These are phyloP conservation scores for Acanthamoeba lenticulata DNA, from an alignment of 208 protist species.

Conservation along the genomic window DNA sequence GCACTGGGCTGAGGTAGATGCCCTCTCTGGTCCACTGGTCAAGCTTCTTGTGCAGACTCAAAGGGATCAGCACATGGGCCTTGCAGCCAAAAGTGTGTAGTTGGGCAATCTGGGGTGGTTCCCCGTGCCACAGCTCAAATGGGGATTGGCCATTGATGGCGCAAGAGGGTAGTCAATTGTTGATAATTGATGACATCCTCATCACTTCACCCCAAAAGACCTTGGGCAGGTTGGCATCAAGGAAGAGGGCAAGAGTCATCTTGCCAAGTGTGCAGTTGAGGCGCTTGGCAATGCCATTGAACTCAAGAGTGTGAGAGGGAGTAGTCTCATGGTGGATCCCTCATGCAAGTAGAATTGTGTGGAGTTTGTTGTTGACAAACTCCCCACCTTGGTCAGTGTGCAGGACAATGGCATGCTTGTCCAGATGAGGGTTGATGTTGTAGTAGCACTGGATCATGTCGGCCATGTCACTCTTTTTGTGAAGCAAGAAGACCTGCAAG, in stretches of 20 bases:
- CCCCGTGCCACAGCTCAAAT: neutral
- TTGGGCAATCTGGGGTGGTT: no score
- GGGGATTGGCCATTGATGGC: neutral
- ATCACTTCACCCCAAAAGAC: neutral
- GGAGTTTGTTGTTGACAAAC: neutral
- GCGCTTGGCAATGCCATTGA: constrained; percentile 4
- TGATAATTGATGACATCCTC: neutral
- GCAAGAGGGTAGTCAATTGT: neutral
- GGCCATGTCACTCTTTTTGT: no score
- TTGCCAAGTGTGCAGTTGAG: neutral
- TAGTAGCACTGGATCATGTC: no score
- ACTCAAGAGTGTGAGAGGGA: neutral
- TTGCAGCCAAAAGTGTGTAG: no score
- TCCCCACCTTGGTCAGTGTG: neutral
- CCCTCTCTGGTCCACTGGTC: no score
- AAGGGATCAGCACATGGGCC: no score
- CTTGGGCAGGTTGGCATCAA: neutral
- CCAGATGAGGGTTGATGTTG: neutral
- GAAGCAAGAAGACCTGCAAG: no score
- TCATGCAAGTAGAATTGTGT: neutral
- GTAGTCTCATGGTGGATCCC: neutral
- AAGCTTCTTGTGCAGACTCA: no score
- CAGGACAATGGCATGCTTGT: neutral
- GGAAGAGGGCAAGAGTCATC: neutral
- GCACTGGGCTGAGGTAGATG: no score